phyloP scores from a whole-genome alignment of 805 yeast genomes.

The Yamadazyma kitorensis region DNA sequence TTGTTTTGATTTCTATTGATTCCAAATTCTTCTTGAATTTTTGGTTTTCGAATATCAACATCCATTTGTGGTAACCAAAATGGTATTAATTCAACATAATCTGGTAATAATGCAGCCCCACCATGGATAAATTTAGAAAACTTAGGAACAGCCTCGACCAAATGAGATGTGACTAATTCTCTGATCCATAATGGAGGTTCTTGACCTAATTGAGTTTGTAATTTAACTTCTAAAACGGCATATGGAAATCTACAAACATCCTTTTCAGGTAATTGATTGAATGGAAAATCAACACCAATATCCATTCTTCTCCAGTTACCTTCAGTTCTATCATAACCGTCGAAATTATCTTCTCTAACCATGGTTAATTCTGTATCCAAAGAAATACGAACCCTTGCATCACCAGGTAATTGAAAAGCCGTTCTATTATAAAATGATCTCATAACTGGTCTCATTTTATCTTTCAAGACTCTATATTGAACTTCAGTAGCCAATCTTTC shows the following conservation, averaged over 20 bases:
- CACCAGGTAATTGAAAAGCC: constrained; percentile 98
- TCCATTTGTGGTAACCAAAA: constrained; percentile 99
- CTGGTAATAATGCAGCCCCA: constrained; percentile 86
- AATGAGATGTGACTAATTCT: constrained; percentile 84
- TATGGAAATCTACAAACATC: constrained; percentile 95
- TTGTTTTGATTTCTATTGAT: constrained; percentile 45
- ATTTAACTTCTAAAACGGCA: constrained; percentile 94
- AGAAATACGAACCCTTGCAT: constrained; percentile 97
- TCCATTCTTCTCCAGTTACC: constrained; percentile 98
- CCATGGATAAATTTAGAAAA: constrained; percentile 98
- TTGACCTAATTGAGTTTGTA: constrained; percentile 97
- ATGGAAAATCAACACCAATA: constrained; percentile 97
- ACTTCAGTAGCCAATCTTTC: constrained; percentile 92
- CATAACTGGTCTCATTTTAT: constrained; percentile 87
- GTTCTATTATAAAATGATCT: constrained; percentile 97
- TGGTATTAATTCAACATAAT: constrained; percentile 79
- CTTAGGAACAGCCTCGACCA: constrained; percentile 97
- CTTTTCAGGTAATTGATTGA: constrained; percentile 73
- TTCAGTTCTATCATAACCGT: constrained; percentile 84
- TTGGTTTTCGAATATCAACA: constrained; percentile 90
- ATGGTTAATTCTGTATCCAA: constrained; percentile 95
- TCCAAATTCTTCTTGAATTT: constrained; percentile 55
- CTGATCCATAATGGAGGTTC: constrained; percentile 99
- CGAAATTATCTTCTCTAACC: constrained; percentile 97
- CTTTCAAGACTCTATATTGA: constrained; percentile 84